Evolutionary conservation across 768 basidiomycete genomes (phyloP), one percentile per base, ranked within the genome.

Genomic region (Gyrodon lividus): DNA sequence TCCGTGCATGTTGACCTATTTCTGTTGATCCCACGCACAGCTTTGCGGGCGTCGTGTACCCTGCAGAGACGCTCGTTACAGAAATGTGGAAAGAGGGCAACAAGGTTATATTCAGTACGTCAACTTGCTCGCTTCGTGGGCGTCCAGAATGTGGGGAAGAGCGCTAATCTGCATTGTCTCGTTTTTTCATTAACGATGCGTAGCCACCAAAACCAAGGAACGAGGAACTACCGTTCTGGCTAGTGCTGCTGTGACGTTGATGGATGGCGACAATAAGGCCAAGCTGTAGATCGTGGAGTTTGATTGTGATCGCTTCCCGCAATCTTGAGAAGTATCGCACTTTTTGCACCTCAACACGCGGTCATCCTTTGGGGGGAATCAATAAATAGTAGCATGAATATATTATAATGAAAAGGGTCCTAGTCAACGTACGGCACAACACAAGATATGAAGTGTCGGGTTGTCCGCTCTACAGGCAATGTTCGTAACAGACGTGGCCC

Each of bases 81-180:
- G 85, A 92, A 67, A 98, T 98, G 96, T 99, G 97, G 97, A 97
- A 94, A 68, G 93, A 97, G 60, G 90, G 87, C 2, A 70, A 79
- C 54, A 97, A 85, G 71, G 86, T 98, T 48, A 84, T 98, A 44
- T 99, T 99, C 69, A 75, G 93, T 97, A 60, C 66, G 92, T 79
- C 9, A n/a, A 3, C 23, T 30, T 51, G 17, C 56, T 59, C 35
- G 12, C 22, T 20, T 19, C 46, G 26, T 50, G 34, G 34, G 34
- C 10, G 5, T 16, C 19, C 20, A 24, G 48, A 31, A 23, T 23
- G 5, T 34, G 20, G 19, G 30, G 24, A 13, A 37, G 17, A 5
- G 17, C n/a, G 35, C 35, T 37, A 8, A 37, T 19, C 5, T 14
- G 6, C 23, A 9, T 37, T 34, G 26, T 35, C 54, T 22, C 26